A percentile compares a stretch with the other conserved stretches of the same genome.
These are phyloP conservation scores for Penicillium sclerotigenum DNA, from an alignment of 2,329 filamentous ascomycete species.

Conservation along the genomic window DNA sequence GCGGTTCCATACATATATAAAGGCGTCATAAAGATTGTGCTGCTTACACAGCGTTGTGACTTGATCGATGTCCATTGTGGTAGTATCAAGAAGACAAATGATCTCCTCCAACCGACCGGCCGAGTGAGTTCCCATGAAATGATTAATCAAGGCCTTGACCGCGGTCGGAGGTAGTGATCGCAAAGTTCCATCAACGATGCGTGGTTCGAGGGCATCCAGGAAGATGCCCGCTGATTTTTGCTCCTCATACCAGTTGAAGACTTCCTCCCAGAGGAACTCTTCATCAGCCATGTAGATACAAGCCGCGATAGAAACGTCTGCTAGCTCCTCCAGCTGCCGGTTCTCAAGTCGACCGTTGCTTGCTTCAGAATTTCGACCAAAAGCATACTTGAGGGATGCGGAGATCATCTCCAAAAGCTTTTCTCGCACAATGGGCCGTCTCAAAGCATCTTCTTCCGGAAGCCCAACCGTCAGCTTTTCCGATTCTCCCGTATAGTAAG, in stretches of 20 bases:
- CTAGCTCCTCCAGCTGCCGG: constrained; percentile 69
- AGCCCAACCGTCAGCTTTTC: constrained; percentile 92
- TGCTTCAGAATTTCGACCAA: constrained; percentile 59
- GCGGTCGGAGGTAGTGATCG: constrained; percentile 73
- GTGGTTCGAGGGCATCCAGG: constrained; percentile 81
- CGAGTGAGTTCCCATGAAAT: constrained; percentile 73
- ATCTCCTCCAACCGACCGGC: constrained; percentile 84
- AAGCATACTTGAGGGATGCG: constrained; percentile 85
- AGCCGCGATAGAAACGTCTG: constrained; percentile 77
- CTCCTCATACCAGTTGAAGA: constrained; percentile 88
- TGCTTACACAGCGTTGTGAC: constrained; percentile 87
- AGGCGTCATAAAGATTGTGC: constrained; percentile 86
- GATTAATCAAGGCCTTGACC: constrained; percentile 78
- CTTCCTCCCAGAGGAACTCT: constrained; percentile 85
- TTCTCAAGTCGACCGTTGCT: constrained; percentile 53
- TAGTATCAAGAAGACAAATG: constrained; percentile 86
- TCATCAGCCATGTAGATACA: constrained; percentile 73
- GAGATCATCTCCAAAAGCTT: constrained; percentile 91
- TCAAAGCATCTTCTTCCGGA: constrained; percentile 72
- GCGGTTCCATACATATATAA: constrained; percentile 96
- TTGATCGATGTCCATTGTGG: constrained; percentile 90
- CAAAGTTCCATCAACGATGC: constrained; percentile 76
- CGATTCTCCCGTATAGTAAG: constrained; percentile 86
- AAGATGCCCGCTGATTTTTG: constrained; percentile 70
- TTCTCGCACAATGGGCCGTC: constrained; percentile 80